Base-by-base conservation (phyloP, 768 basidiomycete genomes). In the Serendipita sp. region DNA sequence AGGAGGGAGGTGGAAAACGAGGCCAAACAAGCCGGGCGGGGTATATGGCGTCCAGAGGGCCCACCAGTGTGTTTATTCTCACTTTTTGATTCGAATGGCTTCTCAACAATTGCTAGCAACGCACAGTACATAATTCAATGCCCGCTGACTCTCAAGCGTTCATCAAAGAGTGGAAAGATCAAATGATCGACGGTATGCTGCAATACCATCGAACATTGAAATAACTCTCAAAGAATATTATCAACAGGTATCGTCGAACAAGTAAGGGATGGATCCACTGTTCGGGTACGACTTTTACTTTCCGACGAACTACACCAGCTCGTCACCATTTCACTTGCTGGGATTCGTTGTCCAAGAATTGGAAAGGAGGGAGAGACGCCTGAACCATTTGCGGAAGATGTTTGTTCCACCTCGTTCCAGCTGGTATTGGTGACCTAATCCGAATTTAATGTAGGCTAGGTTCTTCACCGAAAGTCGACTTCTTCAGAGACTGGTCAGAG, bases 381-480 rank as follows among this genome's bases (percentile, higher is more conserved):
- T 23, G 93, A 96, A 72, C 81, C 80, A 44, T 92, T 83, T 80
- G 86, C 85, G 66, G 95, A 97, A 77, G 95, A 97, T 78, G 90
- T 91, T 67, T 66, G 79, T 74, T 65, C 50, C 40, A 34, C 44
- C 53, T 33, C 46, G 60, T 66, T 29, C 62, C 50, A 63, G 48
- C 48, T 23, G n/a, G 33, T 43, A 48, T 18, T 62, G 29, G 37
- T 44, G 33, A 40, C 3, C 58, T 48, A 33, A 53, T 50, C 43
- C 18, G 5, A 40, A 40, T 40, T 23, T 8, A 15, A 62, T 3
- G 8, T 65, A 93, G 91, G 92, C 93, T 37, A 90, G 86, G 74
- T 92, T 86, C 75, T 99, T 98, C 75, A 88, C 88, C 64, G 95
- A 98, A 77, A 85, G 83, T 27, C 87, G 85, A 65, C 81, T 91